phyloP scores from a whole-genome alignment of 805 yeast genomes.

The Wickerhamiella dianesei region DNA sequence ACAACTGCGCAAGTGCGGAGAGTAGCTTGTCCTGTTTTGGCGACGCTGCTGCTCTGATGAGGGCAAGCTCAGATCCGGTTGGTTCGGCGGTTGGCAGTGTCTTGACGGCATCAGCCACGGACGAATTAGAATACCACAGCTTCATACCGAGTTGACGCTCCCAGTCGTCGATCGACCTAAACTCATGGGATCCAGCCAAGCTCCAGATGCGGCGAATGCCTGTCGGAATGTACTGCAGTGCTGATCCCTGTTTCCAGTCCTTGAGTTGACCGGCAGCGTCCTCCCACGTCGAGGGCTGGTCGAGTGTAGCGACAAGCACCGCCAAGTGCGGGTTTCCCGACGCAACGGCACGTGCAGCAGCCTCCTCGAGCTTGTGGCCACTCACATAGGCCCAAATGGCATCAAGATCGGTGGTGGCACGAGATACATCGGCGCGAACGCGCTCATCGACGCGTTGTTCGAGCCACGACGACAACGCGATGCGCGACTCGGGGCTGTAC shows the following conservation, averaged over 20 bases:
- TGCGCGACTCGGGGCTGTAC: slow-evolving; percentile 12
- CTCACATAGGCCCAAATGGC: slow-evolving; percentile 32
- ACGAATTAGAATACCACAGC: slow-evolving; percentile 42
- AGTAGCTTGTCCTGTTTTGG: slow-evolving; percentile 8
- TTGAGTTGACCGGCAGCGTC: slow-evolving; percentile 50
- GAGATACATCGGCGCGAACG: slow-evolving; percentile 24
- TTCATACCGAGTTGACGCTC: slow-evolving; percentile 42
- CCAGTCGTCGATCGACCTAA: slow-evolving; percentile 41
- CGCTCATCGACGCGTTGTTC: slow-evolving; percentile 30
- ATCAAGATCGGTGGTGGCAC: slow-evolving; percentile 29
- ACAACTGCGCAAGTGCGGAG: slow-evolving; percentile 8
- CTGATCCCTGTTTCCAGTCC: slow-evolving; percentile 44
- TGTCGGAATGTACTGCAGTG: slow-evolving; percentile 35
- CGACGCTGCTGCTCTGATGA: slow-evolving; percentile 5
- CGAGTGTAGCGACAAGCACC: slow-evolving; percentile 51
- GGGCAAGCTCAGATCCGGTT: slow-evolving; percentile 11
- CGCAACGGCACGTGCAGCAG: slow-evolving; percentile 47
- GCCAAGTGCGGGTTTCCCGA: slow-evolving; percentile 58
- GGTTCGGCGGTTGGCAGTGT: slow-evolving; percentile 3
- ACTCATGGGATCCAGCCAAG: slow-evolving; percentile 34
- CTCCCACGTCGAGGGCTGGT: slow-evolving; percentile 35
- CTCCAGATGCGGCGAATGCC: slow-evolving; percentile 47
- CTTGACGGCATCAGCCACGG: slow-evolving; percentile 6
- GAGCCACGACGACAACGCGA: slow-evolving; percentile 43
- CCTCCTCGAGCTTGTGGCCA: slow-evolving; percentile 45